A percentile compares a stretch with the other conserved stretches of the same genome.
These are phyloP conservation scores for Fusarium ramigenum DNA, from an alignment of 2,329 filamentous ascomycete species.

Conservation along the genomic window DNA sequence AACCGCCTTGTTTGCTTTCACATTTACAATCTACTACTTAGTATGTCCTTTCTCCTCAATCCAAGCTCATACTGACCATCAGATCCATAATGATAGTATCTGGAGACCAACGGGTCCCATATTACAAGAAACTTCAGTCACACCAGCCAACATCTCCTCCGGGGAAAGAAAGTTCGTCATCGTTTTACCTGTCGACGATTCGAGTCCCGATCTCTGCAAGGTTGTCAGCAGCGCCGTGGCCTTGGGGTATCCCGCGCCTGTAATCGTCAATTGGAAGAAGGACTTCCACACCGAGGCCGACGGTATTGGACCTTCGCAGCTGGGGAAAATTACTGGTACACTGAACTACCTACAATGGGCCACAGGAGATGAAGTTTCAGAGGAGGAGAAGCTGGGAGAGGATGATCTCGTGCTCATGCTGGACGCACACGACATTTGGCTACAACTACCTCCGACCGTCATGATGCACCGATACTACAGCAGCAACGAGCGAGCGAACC, in stretches of 20 bases:
- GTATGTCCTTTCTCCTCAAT: neutral
- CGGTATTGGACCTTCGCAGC: constrained; percentile 41
- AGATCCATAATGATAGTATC: constrained; percentile 34
- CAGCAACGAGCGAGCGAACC: constrained; percentile 36
- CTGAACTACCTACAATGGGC: constrained; percentile 43
- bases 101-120: constrained; percentile 22
- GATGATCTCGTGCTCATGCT: constrained; percentile 44
- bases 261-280: constrained; percentile 46
- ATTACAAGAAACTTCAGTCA: constrained; percentile 1
- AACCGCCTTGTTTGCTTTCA: neutral
- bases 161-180: constrained; percentile 40
- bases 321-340: constrained; percentile 45
- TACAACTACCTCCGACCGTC: constrained; percentile 44
- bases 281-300: constrained; percentile 37
- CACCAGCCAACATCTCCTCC: constrained; percentile 7
- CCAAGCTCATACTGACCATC: constrained; percentile 3
- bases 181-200: constrained; percentile 37
- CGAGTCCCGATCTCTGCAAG: constrained; percentile 45
- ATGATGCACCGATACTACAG: constrained; percentile 42
- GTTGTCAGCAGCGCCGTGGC: constrained; percentile 42
- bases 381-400: constrained; percentile 33
- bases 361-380: constrained; percentile 11
- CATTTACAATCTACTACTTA: constrained; percentile 25
- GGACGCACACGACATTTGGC: constrained; percentile 47
- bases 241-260: constrained; percentile 43